Evolutionary conservation across 176 grass and related monocot species (phyloP), one percentile per base, ranked within the genome.

Genomic region (Microstegium vimineum): DNA sequence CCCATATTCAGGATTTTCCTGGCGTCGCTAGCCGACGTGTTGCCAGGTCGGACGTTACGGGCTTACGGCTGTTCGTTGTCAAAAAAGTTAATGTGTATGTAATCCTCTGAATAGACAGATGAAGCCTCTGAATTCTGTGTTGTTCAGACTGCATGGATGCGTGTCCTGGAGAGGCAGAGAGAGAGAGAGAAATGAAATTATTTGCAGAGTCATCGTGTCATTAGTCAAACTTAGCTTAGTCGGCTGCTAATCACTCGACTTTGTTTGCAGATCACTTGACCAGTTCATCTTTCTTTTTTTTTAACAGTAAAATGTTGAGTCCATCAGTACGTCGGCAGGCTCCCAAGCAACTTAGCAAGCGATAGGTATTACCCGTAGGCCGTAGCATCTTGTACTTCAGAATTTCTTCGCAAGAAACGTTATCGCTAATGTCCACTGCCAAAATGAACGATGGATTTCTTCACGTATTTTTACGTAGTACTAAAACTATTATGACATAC

Each of bases 41-140:
- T 31, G 31, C 68, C 68, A 66, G 1, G 10, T 75, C 66, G 77
- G 83, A 79, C 22, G 49, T n/a, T 54, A 56, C n/a, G n/a, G n/a
- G n/a, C n/a, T n/a, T 54, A 56, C 49, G 52, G 46, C 12, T 5
- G 27, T 23, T 30, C 31, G 2, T 51, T 67, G 43, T 67, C 27
- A 66, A 47, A n/a, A n/a, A n/a, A n/a, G 49, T 36, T 35, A 52
- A 67, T 76, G 51, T 8, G 15, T 9, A 33, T 6, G 8, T 18
- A 20, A 65, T 15, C 60, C 28, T 23, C 61, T 46, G 31, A 52
- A 40, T 76, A 18, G 15, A 7, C 9, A 56, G 8, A n/a, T n/a
- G 20, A 22, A 46, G 8, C 38, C 54, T n/a, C n/a, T 14, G 33
- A 35, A 45, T 46, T 62, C 18, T 51, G 47, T 51, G 38, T 78